These are phyloP conservation scores for Tuber melanosporum DNA, from an alignment of 495 filamentous ascomycete species.

Conservation along the genomic window DNA sequence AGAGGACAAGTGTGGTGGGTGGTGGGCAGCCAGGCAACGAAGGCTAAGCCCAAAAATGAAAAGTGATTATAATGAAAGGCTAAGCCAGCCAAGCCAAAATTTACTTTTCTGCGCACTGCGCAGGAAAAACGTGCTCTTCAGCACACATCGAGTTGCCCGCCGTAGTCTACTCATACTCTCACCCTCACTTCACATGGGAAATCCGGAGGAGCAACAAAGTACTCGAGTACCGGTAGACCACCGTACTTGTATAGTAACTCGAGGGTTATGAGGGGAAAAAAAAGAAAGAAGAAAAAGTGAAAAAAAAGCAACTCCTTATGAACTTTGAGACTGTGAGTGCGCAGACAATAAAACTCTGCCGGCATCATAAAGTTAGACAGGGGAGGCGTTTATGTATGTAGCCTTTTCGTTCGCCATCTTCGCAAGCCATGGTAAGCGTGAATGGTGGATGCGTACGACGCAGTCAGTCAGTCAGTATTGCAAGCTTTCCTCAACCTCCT, in stretches of 20 bases:
- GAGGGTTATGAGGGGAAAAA: not conserved
- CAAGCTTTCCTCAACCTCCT: not conserved
- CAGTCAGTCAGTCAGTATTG: not conserved
- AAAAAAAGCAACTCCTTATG: not conserved
- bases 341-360: not conserved
- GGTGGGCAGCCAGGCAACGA: not conserved
- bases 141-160: not conserved
- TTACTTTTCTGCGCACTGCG: not conserved
- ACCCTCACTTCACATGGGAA: not conserved
- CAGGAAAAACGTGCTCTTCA: slow-evolving; percentile 1
- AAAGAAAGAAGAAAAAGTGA: not conserved
- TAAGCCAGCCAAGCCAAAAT: not conserved
- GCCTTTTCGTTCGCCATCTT: slow-evolving; percentile 1
- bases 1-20: not conserved
- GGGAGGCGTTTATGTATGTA: not conserved
- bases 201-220: not conserved
- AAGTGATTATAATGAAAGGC: not conserved
- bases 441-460: not conserved
- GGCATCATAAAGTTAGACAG: not conserved
- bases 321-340: not conserved
- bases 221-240: not conserved
- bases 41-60: not conserved
- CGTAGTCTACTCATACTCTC: not conserved
- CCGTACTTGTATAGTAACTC: too few species aligned
- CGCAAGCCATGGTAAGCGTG: slow-evolving; percentile 5